Evolutionary conservation across 129 eudicot genomes (phyloP).

Genomic region (Flaveria ramosissima): DNA sequence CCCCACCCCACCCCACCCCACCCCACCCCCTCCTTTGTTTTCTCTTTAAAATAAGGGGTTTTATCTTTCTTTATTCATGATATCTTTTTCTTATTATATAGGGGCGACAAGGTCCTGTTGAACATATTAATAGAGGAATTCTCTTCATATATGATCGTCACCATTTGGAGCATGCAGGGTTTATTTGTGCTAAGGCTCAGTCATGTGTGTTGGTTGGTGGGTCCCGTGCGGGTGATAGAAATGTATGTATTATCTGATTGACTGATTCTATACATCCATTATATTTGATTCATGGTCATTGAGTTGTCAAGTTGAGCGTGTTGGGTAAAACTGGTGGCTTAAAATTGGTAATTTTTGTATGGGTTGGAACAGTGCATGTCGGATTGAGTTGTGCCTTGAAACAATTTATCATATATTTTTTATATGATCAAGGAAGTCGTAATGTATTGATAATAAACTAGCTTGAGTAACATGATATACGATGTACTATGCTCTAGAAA

Average conservation of each 20-base stretch:
- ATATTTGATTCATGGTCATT: neutral
- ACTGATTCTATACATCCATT: neutral
- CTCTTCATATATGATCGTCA: slow-evolving; percentile 86
- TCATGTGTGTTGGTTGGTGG: slow-evolving; percentile 87
- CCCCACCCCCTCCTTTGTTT: too few relatives aligned
- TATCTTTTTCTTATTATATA: slow-evolving; percentile 20
- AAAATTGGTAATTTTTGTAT: neutral
- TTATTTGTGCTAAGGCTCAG: slow-evolving; percentile 90
- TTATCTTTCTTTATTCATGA: neutral
- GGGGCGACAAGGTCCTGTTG: slow-evolving; percentile 99
- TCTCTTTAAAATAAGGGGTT: neutral
- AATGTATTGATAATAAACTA: neutral
- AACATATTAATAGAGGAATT: slow-evolving; percentile 74
- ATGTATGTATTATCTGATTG: slow-evolving; percentile 48
- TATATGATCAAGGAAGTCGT: neutral
- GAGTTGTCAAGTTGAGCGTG: neutral
- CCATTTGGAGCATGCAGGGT: slow-evolving; percentile 99
- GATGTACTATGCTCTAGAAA: neutral
- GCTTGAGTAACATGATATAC: neutral
- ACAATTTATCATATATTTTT: neutral
- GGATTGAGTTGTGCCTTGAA: neutral
- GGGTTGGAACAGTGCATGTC: neutral
- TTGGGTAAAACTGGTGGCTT: neutral
- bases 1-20: neutral
- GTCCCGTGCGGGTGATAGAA: slow-evolving; percentile 73